These are phyloP conservation scores for Backusella parvicylindrica DNA, from an alignment of 192 early-diverging fungal species.

Conservation along the genomic window DNA sequence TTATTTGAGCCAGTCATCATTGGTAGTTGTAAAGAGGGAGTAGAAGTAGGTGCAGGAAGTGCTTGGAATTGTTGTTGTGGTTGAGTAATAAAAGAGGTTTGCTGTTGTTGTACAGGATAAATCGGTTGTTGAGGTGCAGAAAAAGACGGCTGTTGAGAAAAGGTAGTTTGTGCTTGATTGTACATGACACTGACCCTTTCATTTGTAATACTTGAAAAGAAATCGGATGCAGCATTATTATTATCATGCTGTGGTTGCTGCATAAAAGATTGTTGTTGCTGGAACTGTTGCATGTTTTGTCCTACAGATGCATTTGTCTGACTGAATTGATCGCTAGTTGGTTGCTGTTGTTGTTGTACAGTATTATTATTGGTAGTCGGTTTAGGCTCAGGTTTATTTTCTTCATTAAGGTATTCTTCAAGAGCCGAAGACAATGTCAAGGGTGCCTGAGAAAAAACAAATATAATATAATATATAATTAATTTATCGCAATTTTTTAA, in stretches of 20 bases:
- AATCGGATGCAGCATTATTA: constrained; percentile 12
- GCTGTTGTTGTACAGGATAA: not conserved
- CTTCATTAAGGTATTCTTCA: constrained; percentile 32
- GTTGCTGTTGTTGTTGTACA: not conserved
- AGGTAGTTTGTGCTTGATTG: not conserved
- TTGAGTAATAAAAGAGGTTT: not conserved
- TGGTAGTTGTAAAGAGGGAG: constrained; percentile 11
- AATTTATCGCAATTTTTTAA: not conserved
- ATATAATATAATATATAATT: not conserved
- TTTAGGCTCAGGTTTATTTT: not conserved
- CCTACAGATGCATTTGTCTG: not conserved
- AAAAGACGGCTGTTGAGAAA: not conserved
- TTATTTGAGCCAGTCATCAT: not conserved
- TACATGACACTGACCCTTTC: constrained; percentile 16
- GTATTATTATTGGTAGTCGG: not conserved
- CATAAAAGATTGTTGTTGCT: not conserved
- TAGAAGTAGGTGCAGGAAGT: not conserved
- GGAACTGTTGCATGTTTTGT: not conserved
- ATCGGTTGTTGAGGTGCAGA: constrained; percentile 1
- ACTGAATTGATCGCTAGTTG: not conserved
- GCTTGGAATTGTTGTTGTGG: not conserved
- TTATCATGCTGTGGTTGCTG: constrained; percentile 16
- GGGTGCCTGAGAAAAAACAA: constrained; percentile 18
- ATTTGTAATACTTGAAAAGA: constrained; percentile 28
- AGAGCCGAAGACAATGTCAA: constrained; percentile 28